phyloP scores from a whole-genome alignment of 306 rosid species.

The Vigna radiata region DNA sequence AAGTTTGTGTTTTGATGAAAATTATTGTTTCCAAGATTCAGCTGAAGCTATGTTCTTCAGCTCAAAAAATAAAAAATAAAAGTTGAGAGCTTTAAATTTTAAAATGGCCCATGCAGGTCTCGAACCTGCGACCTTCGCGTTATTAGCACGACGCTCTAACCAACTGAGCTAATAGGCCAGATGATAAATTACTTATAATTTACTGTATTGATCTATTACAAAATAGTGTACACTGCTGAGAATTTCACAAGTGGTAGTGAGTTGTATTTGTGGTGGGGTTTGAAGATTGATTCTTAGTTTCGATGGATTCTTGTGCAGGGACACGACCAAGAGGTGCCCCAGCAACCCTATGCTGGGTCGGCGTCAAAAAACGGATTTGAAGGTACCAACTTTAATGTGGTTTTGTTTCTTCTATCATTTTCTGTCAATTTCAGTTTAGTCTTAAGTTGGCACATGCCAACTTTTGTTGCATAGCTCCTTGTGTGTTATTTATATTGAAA shows the following conservation, averaged over 20 bases:
- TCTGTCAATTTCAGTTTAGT: not conserved
- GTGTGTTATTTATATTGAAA: not conserved
- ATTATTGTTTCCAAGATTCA: no score
- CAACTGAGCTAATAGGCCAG: slow-evolving; percentile 52
- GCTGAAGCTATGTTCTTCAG: no score
- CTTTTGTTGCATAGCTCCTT: not conserved
- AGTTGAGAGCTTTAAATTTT: no score
- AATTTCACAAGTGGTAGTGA: not conserved
- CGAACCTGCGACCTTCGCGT: slow-evolving; percentile 59
- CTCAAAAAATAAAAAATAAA: no score
- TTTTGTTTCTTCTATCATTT: not conserved
- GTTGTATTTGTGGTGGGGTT: not conserved
- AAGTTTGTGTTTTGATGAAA: no score
- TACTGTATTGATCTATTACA: not conserved
- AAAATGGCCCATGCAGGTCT: slow-evolving; percentile 48
- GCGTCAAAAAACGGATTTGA: slow-evolving; percentile 60
- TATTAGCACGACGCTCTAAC: slow-evolving; percentile 57
- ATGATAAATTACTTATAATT: rapidly evolving
- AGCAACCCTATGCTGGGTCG: slow-evolving; percentile 70
- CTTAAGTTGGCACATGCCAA: not conserved
- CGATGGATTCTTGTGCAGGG: slow-evolving; percentile 51
- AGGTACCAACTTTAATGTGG: slow-evolving; percentile 50
- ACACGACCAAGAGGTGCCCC: slow-evolving; percentile 65
- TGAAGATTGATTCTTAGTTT: slow-evolving; percentile 21
- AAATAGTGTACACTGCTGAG: not conserved